Conservation (phyloP, 2,329 filamentous ascomycete genomes). For the Aspergillus oerlinghausenensis region DNA sequence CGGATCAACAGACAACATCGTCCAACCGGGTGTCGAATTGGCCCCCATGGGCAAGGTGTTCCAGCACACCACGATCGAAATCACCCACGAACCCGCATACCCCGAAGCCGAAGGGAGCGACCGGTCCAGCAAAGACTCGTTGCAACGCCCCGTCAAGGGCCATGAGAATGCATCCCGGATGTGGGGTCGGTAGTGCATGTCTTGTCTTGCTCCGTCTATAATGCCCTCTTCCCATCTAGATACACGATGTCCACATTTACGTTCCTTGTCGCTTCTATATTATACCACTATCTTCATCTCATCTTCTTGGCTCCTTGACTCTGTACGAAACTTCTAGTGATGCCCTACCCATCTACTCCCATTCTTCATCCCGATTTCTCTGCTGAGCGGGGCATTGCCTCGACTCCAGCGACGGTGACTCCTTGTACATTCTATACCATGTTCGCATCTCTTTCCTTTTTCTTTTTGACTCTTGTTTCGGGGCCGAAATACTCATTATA, state of each 20-base stretch:
- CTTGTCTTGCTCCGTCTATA: not conserved
- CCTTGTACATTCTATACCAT: not conserved
- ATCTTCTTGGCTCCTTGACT: not conserved
- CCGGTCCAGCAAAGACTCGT: constrained; percentile 26
- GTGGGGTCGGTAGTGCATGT: constrained; percentile 20
- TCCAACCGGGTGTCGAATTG: constrained; percentile 28
- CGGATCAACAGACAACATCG: constrained; percentile 45
- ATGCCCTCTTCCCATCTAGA: not conserved
- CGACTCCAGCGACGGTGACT: not conserved
- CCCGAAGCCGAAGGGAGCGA: constrained; percentile 20
- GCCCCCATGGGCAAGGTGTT: constrained; percentile 37
- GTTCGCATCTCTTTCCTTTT: not conserved
- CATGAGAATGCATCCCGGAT: constrained; percentile 13
- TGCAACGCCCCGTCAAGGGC: constrained; percentile 2
- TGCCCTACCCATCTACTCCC: too few species aligned
- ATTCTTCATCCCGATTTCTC: not conserved
- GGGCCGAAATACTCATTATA: not conserved
- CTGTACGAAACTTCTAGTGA: not conserved
- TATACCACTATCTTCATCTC: not conserved
- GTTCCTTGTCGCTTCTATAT: not conserved
- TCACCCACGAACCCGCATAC: constrained; percentile 35
- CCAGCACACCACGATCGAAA: constrained; percentile 42
- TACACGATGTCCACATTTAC: constrained; percentile 7
- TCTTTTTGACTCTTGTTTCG: not conserved
- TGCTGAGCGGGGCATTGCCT: not conserved